Percentiles rank a stretch among this genome's conserved stretches.
These are phyloP conservation scores for Schizochytrium sp. DNA, from an alignment of 108 stramenopile species.

Conservation along the genomic window DNA sequence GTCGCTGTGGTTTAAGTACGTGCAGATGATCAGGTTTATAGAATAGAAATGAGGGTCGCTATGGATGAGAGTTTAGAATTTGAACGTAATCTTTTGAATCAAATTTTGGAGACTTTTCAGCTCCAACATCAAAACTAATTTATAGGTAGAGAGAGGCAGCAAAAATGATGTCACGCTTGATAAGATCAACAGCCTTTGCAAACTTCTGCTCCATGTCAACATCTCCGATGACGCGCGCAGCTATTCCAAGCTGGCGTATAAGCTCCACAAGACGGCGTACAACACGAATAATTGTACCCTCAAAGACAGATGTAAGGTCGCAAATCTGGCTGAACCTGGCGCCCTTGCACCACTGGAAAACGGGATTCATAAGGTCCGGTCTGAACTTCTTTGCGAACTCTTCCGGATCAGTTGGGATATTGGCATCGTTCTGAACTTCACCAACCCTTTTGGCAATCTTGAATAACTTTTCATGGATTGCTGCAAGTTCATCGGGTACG, in stretches of 20 bases:
- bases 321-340: constrained; percentile 95
- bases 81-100: too few species aligned
- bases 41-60: too few species aligned
- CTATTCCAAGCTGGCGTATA: constrained; percentile 91
- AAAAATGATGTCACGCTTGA: constrained; percentile 98
- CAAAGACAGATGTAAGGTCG: constrained; percentile 93
- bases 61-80: too few species aligned
- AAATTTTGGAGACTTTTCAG: too few species aligned
- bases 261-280: constrained; percentile 96
- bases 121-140: too few species aligned
- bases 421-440: constrained; percentile 51
- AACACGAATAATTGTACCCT: constrained; percentile 96
- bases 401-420: constrained; percentile 69
- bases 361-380: constrained; percentile 92
- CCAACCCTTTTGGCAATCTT: constrained; percentile 68
- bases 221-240: constrained; percentile 93
- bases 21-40: too few species aligned
- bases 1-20: too few species aligned
- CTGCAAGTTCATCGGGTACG: constrained; percentile 67
- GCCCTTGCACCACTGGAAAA: constrained; percentile 96
- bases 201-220: constrained; percentile 91
- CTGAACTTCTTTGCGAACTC: constrained; percentile 87
- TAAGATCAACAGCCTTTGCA: constrained; percentile 88
- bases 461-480: constrained; percentile 66
- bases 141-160: constrained; percentile 92